Percentiles rank a stretch among this genome's conserved stretches.
Conservation (phyloP, 192 early-diverging fungal genomes). For the Cladochytrium replicatum region DNA sequence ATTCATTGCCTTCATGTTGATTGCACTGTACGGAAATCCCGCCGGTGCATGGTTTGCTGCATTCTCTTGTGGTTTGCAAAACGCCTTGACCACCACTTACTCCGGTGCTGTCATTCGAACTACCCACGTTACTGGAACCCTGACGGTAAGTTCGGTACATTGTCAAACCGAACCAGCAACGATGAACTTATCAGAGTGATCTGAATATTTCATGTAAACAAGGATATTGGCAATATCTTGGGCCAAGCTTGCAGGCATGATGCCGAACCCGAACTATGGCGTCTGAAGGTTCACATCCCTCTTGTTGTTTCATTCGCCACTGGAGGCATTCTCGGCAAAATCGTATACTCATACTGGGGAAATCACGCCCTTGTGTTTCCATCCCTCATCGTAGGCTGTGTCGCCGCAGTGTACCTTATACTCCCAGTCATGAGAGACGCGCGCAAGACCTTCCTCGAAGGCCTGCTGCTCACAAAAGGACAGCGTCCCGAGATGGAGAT, state of each 20-base stretch:
- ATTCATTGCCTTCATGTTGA: constrained; percentile 33
- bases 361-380: constrained; percentile 34
- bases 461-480: too few species aligned
- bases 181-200: neutral
- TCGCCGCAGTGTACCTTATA: constrained; percentile 28
- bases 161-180: neutral
- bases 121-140: constrained; percentile 50
- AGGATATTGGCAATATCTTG: constrained; percentile 52
- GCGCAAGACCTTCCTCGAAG: constrained; percentile 11
- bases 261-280: constrained; percentile 38
- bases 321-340: constrained; percentile 32
- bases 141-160: constrained; percentile 7
- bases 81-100: constrained; percentile 45
- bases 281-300: constrained; percentile 43
- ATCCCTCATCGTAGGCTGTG: constrained; percentile 33
- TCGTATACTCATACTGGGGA: constrained; percentile 14
- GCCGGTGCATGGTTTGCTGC: constrained; percentile 48
- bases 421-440: constrained; percentile 39
- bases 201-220: too few species aligned
- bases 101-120: constrained; percentile 44
- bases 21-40: constrained; percentile 5
- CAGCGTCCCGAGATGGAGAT: too few species aligned
- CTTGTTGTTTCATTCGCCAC: constrained; percentile 31
- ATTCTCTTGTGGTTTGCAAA: constrained; percentile 47
- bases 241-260: constrained; percentile 41